Evolutionary conservation across 2,329 filamentous ascomycete species (phyloP), one percentile per base, ranked within the genome.

Genomic region (Talaromyces islandicus): DNA sequence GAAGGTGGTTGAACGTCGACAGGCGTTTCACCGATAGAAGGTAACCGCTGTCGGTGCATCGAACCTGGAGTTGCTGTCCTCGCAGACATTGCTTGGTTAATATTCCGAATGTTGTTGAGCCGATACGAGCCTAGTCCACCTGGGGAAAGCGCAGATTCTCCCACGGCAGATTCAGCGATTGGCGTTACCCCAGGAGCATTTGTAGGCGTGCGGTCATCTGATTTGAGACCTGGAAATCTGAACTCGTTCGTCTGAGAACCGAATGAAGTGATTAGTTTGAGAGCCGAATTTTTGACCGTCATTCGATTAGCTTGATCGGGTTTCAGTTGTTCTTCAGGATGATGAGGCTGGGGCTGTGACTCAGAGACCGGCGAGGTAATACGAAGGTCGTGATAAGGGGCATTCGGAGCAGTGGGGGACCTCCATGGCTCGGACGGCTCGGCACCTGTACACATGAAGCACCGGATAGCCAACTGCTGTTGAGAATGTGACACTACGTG

Each of bases 211-310:
- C 78, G 78, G 60, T 83, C 82, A 58, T 83, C 82, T 4, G 78
- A 77, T 46, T 76, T 79, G 29, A 81, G 67, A 3, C 82, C 80
- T 19, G 81, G 85, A 75, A 90, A 86, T 73, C 85, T 86, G 57
- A 87, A 85, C 4, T 73, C 67, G 43, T 69, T 73, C 0, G 70
- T 64, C 35, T 76, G 71, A 7, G 68, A 60, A 24, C 86, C 89
- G 68, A 99, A 97, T 0, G 89, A 88, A 0, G 94, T 97, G 68
- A 97, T 95, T 1, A 97, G 83, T 73, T 95, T 96, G 62, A 97
- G 79, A 0, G 93, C 86, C 10, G 91, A 90, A 29, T 88, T 88
- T 77, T 95, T 95, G 12, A 88, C 86, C 56, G 91, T 85, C 52
- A 83, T 76, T 32, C 83, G 74, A 55, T 76, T 79, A 35, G 55